Conservation (phyloP, 176 grass and related monocot species). For the Eragrostis curvula region DNA sequence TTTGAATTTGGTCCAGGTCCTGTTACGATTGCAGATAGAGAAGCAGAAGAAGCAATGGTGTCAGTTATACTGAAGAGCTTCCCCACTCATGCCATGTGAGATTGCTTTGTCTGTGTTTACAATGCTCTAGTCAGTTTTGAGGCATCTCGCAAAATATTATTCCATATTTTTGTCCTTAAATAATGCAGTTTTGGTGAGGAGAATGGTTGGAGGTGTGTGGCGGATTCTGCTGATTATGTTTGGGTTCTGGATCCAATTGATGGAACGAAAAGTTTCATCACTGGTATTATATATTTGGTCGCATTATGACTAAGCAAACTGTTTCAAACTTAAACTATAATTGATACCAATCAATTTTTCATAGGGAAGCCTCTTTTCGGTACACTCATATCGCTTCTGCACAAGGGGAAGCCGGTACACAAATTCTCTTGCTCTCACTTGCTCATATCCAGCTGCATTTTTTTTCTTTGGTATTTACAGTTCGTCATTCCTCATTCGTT, state of each 20-base stretch:
- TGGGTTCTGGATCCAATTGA: slow-evolving; percentile 97
- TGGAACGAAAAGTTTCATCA: slow-evolving; percentile 95
- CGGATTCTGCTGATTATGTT: slow-evolving; percentile 77
- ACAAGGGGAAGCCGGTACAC: slow-evolving; percentile 83
- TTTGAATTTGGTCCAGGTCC: slow-evolving; percentile 53
- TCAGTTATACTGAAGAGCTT: slow-evolving; percentile 77
- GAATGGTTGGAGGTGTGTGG: slow-evolving; percentile 77
- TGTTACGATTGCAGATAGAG: slow-evolving; percentile 88
- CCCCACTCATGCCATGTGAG: slow-evolving; percentile 81
- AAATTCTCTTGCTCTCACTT: slow-evolving; percentile 14
- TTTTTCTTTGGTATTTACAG: slow-evolving; percentile 18
- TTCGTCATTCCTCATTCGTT: slow-evolving; percentile 27
- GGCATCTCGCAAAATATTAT: neutral
- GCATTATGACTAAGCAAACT: neutral
- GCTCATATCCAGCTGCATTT: slow-evolving; percentile 5
- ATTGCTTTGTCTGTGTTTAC: slow-evolving; percentile 18
- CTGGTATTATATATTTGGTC: slow-evolving; percentile 52
- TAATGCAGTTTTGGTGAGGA: slow-evolving; percentile 83
- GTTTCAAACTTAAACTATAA: slow-evolving; percentile 12
- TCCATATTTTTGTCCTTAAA: neutral
- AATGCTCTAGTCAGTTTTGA: neutral
- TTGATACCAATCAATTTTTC: slow-evolving; percentile 35
- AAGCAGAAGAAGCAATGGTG: slow-evolving; percentile 91
- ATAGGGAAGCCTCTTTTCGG: slow-evolving; percentile 93
- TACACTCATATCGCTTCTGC: slow-evolving; percentile 79